Conservation (phyloP, 495 filamentous ascomycete genomes). For the Aspergillus nidulans region DNA sequence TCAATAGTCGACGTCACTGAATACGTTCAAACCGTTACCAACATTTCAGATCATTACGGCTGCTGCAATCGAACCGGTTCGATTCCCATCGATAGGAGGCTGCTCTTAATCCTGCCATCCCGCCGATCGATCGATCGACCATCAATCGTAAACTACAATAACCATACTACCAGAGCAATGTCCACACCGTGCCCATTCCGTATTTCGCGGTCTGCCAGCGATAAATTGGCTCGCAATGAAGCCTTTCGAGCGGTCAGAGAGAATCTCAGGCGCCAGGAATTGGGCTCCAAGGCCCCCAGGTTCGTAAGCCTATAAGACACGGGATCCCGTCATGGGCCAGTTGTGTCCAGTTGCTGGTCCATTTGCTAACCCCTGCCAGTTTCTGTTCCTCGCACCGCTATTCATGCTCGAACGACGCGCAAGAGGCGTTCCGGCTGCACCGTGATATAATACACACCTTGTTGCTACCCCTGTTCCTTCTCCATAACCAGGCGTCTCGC, state of each 20-base stretch:
- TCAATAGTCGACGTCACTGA: conserved; percentile 17
- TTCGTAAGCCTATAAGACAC: conserved; percentile 9
- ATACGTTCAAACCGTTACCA: background rate
- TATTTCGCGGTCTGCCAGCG: conserved; percentile 35
- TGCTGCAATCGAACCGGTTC: background rate
- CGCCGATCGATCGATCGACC: background rate
- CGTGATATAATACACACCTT: conserved; percentile 59
- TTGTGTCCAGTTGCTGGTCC: too few species aligned
- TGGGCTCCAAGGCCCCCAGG: conserved; percentile 33
- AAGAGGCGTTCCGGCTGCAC: conserved; percentile 51
- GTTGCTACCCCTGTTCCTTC: conserved; percentile 52
- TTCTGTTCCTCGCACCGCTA: conserved; percentile 48
- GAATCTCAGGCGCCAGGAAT: conserved; percentile 40
- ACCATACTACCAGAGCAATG: conserved; percentile 19
- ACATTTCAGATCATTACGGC: background rate
- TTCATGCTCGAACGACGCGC: conserved; percentile 34
- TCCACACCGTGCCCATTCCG: conserved; percentile 43
- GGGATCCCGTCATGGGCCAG: too few species aligned
- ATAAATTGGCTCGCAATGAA: conserved; percentile 37
- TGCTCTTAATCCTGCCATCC: background rate
- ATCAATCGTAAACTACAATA: background rate
- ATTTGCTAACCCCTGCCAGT: conserved; percentile 24
- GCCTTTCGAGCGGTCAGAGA: conserved; percentile 42
- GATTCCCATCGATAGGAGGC: background rate
- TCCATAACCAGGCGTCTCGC: conserved; percentile 49